Evolutionary conservation across 1,139 yeast species (phyloP).

Genomic region (Starmera stellimalicola): DNA sequence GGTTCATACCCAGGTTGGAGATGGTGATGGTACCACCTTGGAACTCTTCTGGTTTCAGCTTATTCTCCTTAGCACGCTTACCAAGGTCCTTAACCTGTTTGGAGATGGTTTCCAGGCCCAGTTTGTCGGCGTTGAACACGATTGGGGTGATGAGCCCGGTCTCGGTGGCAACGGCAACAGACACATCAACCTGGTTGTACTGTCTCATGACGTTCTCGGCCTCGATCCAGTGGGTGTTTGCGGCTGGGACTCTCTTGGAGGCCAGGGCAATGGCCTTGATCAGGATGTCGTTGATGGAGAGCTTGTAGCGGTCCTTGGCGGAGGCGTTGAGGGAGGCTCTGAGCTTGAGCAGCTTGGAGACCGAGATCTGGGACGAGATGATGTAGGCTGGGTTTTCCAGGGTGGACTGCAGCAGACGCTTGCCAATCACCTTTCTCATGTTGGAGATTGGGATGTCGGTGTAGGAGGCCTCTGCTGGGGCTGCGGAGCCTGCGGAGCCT

Average conservation of each 20-base stretch:
- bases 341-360: constrained; percentile 81
- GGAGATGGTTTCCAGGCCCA: constrained; percentile 80
- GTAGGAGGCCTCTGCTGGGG: constrained; percentile 39
- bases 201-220: constrained; percentile 85
- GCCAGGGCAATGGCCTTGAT: constrained; percentile 93
- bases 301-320: constrained; percentile 80
- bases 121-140: constrained; percentile 75
- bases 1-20: constrained; percentile 98
- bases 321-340: constrained; percentile 83
- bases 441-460: constrained; percentile 79
- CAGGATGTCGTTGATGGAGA: constrained; percentile 89
- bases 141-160: constrained; percentile 96
- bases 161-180: constrained; percentile 98
- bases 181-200: constrained; percentile 85
- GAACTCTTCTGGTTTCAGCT: constrained; percentile 90
- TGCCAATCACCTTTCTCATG: constrained; percentile 93
- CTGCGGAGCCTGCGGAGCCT: constrained; percentile 33
- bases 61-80: constrained; percentile 90
- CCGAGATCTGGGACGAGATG: constrained; percentile 80
- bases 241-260: constrained; percentile 83
- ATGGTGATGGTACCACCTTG: constrained; percentile 99
- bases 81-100: constrained; percentile 84
- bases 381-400: constrained; percentile 86
- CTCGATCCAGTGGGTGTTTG: constrained; percentile 90
- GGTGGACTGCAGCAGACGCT: constrained; percentile 80